phyloP scores from a whole-genome alignment of 768 basidiomycete genomes.

The Suillus lakei region DNA sequence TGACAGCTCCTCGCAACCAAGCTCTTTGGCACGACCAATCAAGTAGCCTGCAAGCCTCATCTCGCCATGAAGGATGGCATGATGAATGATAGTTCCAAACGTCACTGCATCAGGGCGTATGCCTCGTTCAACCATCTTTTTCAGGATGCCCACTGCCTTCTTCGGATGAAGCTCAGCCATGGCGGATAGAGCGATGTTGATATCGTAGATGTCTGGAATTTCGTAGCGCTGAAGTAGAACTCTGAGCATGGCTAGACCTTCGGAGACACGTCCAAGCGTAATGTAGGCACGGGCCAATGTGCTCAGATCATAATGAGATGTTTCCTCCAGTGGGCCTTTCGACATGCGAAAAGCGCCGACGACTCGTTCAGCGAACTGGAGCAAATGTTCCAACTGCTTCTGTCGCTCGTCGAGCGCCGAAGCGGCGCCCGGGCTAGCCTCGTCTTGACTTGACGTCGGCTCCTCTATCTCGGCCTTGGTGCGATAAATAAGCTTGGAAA shows the following conservation, averaged over 20 bases:
- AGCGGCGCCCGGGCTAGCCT: constrained; percentile 28
- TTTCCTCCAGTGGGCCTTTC: constrained; percentile 51
- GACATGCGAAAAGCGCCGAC: constrained; percentile 45
- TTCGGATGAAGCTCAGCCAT: constrained; percentile 55
- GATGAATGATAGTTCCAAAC: constrained; percentile 66
- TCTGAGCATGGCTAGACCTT: constrained; percentile 53
- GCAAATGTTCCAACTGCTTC: constrained; percentile 17
- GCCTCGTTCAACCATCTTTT: constrained; percentile 53
- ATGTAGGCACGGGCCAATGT: constrained; percentile 68
- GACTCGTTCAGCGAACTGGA: constrained; percentile 49
- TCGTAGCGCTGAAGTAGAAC: constrained; percentile 52
- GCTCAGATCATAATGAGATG: constrained; percentile 56
- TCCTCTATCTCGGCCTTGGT: constrained; percentile 20
- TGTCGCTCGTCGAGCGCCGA: neutral
- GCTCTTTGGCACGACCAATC: constrained; percentile 42
- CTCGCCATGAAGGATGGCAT: constrained; percentile 53
- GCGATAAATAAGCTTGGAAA: constrained; percentile 31
- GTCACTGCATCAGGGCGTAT: constrained; percentile 57
- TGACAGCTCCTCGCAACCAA: constrained; percentile 43
- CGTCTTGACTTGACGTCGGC: constrained; percentile 5
- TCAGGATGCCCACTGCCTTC: constrained; percentile 50
- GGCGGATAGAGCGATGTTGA: constrained; percentile 64
- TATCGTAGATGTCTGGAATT: constrained; percentile 64
- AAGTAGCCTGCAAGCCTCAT: constrained; percentile 47
- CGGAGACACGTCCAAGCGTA: constrained; percentile 51